A percentile compares a stretch with the other conserved stretches of the same genome.
Evolutionary conservation across 768 basidiomycete genomes (phyloP).

Genomic region (Dacryopinax primogenitus): DNA sequence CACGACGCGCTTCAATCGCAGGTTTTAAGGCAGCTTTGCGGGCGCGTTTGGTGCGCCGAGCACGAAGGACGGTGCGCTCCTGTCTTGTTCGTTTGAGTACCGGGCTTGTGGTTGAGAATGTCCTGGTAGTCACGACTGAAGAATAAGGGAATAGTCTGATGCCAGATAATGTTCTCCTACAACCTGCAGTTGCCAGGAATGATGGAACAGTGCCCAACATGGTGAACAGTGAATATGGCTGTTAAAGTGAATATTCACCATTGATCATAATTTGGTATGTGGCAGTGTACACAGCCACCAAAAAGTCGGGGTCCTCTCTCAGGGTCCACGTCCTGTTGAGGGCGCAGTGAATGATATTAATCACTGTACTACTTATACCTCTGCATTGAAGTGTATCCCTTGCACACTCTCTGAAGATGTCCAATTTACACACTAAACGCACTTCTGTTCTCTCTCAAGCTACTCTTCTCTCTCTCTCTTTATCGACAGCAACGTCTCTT

Average conservation of each 20-base stretch:
- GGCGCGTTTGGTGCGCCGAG: not conserved
- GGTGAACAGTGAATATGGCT: not conserved
- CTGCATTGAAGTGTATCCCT: too few species aligned
- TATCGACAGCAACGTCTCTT: conserved; percentile 46
- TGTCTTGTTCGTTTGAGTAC: not conserved
- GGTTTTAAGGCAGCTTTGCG: not conserved
- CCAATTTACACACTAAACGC: not conserved
- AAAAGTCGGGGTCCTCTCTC: not conserved
- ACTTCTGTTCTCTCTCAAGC: not conserved
- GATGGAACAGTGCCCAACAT: not conserved
- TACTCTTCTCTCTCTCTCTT: conserved; percentile 30
- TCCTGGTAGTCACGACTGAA: not conserved
- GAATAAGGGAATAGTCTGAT: too few species aligned
- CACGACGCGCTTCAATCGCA: not conserved
- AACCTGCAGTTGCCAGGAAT: not conserved
- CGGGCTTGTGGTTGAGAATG: not conserved
- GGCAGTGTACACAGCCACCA: not conserved
- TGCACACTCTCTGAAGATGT: not conserved
- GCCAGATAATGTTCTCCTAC: not conserved
- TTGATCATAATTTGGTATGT: too few species aligned
- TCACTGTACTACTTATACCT: too few species aligned
- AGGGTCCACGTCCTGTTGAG: not conserved
- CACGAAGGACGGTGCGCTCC: not conserved
- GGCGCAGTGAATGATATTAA: not conserved
- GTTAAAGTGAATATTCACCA: not conserved